Evolutionary conservation across 768 basidiomycete species (phyloP).

Genomic region (Leucocoprinus birnbaumii): DNA sequence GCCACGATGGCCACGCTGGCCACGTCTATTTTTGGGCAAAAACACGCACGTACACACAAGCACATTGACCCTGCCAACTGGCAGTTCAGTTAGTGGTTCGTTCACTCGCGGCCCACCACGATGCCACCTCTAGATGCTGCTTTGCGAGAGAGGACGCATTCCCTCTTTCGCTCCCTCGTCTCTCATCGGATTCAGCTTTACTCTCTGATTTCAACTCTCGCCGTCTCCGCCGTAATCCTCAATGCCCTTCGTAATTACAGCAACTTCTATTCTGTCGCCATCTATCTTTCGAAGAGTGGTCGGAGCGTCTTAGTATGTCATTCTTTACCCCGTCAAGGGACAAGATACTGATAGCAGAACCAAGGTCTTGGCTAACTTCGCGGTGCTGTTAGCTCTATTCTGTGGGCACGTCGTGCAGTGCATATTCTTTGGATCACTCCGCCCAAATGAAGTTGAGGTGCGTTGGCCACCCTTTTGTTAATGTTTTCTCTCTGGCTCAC

Average conservation of each 20-base stretch:
- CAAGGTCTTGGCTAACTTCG: constrained; percentile 91
- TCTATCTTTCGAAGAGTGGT: constrained; percentile 90
- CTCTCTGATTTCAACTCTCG: constrained; percentile 57
- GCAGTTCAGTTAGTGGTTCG: too few relatives aligned
- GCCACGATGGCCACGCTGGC: too few relatives aligned
- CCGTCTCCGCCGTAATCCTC: constrained; percentile 69
- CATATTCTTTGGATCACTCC: constrained; percentile 88
- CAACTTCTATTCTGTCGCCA: constrained; percentile 93
- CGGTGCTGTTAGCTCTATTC: constrained; percentile 71
- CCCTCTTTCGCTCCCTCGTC: constrained; percentile 46
- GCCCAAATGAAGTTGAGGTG: constrained; percentile 91
- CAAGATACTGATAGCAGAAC: constrained; percentile 5
- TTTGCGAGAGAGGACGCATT: constrained; percentile 49
- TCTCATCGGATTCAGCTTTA: constrained; percentile 72
- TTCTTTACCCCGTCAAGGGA: neutral
- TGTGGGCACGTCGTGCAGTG: constrained; percentile 77
- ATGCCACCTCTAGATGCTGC: constrained; percentile 25
- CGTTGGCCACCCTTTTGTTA: constrained; percentile 20
- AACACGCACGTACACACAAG: too few relatives aligned
- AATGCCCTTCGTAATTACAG: constrained; percentile 81
- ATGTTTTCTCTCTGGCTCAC: neutral
- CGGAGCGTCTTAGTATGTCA: constrained; percentile 82
- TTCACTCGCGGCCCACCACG: neutral
- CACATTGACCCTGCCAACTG: neutral
- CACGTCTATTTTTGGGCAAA: too few relatives aligned